Conservation (phyloP, 257 asterid genomes). For the Perilla frutescens region DNA sequence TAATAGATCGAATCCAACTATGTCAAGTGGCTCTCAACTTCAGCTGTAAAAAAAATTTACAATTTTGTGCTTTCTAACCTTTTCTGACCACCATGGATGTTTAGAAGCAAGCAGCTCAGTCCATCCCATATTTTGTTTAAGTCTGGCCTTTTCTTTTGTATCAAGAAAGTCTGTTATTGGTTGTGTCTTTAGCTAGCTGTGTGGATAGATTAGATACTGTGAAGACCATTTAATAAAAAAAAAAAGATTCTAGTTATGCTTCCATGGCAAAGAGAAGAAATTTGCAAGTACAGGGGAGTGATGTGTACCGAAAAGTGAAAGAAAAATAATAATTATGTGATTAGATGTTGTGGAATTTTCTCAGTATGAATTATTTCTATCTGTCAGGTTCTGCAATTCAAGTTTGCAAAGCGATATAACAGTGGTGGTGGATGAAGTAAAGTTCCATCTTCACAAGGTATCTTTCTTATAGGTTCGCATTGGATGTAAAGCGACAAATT, state of each 20-base stretch:
- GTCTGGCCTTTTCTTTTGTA: constrained; percentile 3
- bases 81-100: neutral
- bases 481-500: neutral
- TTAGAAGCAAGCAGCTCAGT: neutral
- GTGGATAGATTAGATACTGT: neutral
- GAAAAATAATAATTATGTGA: constrained; percentile 3
- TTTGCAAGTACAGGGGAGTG: neutral
- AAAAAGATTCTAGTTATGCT: neutral
- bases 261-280: neutral
- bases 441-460: constrained; percentile 96
- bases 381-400: constrained; percentile 75
- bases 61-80: neutral
- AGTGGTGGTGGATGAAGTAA: constrained; percentile 66
- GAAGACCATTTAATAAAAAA: neutral
- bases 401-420: constrained; percentile 80
- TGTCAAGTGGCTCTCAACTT: constrained; percentile 13
- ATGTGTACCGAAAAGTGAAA: neutral
- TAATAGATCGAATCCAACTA: neutral
- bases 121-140: neutral
- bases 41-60: constrained; percentile 1
- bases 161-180: neutral
- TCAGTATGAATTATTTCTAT: constrained; percentile 26
- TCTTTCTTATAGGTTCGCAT: constrained; percentile 14
- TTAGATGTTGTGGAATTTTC: constrained; percentile 7
- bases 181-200: neutral